Base-by-base conservation (phyloP, 1,139 yeast genomes). In the Taphrina betulina region DNA sequence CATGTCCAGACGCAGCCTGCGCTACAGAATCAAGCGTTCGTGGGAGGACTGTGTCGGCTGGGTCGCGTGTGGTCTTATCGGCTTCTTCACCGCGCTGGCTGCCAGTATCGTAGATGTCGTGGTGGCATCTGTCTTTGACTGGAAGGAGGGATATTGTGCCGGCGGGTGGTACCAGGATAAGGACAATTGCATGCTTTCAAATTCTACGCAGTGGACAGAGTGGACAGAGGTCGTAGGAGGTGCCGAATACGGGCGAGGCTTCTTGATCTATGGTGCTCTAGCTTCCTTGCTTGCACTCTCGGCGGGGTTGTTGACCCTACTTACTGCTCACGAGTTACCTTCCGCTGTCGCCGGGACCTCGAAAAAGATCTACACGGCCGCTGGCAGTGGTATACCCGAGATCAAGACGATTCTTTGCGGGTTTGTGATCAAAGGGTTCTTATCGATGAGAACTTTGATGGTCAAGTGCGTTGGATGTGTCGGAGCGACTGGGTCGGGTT, bases 401-500 rank as follows among this genome's bases (percentile, higher is more conserved):
- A 65, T 64, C 34, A 76, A 76, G 60, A 78, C 82, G 0, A 78
- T 79, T 24, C 67, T 79, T 23, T 77, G 81, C 1, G 83, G 83
- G 1, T 79, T 78, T 63, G 78, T 78, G 44, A 78, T 79, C 19
- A 71, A 84, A 58, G 69, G 76, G 46, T 81, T 78, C 62, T 68
- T 81, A 45, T 85, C 85, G 2, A 70, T 79, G 2, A 75, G 76
- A 61, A 79, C 85, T 0, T 71, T 81, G 16, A 48, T 79, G 28
- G 71, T 78, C 57, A 81, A 81, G 65, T 72, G 82, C 0, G 61
- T 73, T 3, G 79, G 81, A 0, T 67, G 81, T 36, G 71, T 80
- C 1, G 72, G 81, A 35, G 81, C 85, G 1, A 80, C 82, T 55
- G 83, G 85, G 0, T 80, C 85, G 0, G 87, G 87, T 0, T 71